These are phyloP conservation scores for Thielaviopsis ethacetica DNA, from an alignment of 2,329 filamentous ascomycete genomes.

Conservation along the genomic window DNA sequence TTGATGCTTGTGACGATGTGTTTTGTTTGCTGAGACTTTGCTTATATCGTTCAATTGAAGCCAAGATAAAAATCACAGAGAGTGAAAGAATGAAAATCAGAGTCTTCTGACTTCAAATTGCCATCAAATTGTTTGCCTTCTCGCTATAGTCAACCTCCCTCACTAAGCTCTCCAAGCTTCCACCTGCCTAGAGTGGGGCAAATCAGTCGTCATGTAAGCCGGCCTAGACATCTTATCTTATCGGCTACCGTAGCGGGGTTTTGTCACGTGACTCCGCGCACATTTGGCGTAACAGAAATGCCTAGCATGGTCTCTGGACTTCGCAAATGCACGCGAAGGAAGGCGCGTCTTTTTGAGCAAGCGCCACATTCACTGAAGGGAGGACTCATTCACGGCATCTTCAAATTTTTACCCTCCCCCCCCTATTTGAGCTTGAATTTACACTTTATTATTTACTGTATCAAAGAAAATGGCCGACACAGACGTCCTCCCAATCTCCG, in stretches of 20 bases:
- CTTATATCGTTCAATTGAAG: background rate
- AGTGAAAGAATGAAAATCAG: background rate
- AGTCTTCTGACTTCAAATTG: background rate
- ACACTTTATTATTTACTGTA: no score
- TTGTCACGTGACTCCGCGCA: conserved; percentile 11
- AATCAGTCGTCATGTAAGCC: background rate
- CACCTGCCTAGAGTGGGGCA: background rate
- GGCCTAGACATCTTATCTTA: background rate
- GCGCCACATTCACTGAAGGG: background rate
- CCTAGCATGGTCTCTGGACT: background rate
- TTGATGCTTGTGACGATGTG: background rate
- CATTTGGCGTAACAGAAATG: background rate
- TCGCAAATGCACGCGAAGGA: background rate
- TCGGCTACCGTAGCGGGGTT: background rate
- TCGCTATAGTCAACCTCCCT: background rate
- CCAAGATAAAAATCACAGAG: background rate
- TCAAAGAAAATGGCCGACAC: background rate
- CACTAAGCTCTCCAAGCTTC: background rate
- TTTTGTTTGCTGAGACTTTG: background rate
- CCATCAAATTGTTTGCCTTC: background rate
- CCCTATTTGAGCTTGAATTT: no score
- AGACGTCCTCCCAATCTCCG: conserved; percentile 17
- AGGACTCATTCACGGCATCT: background rate
- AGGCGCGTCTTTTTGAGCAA: background rate
- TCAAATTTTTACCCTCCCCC: background rate